Conservation (phyloP, 2,329 filamentous ascomycete genomes). For the Scopulariopsis brevicaulis region DNA sequence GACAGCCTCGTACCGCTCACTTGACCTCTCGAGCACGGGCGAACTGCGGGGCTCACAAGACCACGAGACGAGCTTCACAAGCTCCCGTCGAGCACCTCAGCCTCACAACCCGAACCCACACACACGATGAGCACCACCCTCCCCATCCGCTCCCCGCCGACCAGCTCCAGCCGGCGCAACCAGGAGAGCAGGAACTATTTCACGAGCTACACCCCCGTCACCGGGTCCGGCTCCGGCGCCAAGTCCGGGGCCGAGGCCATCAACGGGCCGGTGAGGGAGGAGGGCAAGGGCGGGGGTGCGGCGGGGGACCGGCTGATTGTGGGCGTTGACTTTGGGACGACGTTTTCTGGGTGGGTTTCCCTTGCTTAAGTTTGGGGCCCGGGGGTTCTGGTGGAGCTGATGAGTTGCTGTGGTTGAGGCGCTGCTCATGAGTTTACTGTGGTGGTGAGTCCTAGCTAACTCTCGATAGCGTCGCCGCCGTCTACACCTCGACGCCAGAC, state of each 20-base stretch:
- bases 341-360: slow-evolving; percentile 57
- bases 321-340: slow-evolving; percentile 77
- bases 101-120: slow-evolving; percentile 5
- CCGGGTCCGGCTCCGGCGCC: slow-evolving; percentile 10
- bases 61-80: not conserved
- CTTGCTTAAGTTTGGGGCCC: not conserved
- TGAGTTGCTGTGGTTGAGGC: not conserved
- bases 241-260: slow-evolving; percentile 40
- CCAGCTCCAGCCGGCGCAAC: slow-evolving; percentile 36
- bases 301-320: slow-evolving; percentile 58
- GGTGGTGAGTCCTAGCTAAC: not conserved
- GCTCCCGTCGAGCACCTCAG: not conserved
- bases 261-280: slow-evolving; percentile 47
- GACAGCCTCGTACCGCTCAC: too few species aligned
- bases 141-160: slow-evolving; percentile 34
- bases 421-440: not conserved
- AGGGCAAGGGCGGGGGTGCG: slow-evolving; percentile 36
- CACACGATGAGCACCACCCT: slow-evolving; percentile 27
- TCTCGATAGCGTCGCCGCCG: slow-evolving; percentile 44
- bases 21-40: too few species aligned
- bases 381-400: too few species aligned
- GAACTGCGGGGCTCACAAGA: too few species aligned
- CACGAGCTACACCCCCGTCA: slow-evolving; percentile 41
- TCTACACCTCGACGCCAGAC: slow-evolving; percentile 66
- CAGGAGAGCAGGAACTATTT: slow-evolving; percentile 46